Percentiles rank a stretch among this genome's conserved stretches.
Evolutionary conservation across 2,329 filamentous ascomycete species (phyloP).

Genomic region (Fonsecaea nubica): DNA sequence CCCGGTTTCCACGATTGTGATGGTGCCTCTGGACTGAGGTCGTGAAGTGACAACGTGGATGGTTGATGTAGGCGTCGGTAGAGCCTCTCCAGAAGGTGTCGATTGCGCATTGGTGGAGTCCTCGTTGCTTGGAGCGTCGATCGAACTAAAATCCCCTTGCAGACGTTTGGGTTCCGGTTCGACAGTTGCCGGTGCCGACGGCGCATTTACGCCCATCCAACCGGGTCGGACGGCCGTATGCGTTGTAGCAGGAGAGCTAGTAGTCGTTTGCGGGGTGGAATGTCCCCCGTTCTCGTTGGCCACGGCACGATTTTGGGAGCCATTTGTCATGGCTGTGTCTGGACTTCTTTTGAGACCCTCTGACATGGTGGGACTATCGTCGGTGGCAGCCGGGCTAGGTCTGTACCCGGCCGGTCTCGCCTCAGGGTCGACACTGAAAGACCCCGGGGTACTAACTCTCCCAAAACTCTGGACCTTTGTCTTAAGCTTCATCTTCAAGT

Average conservation of each 20-base stretch:
- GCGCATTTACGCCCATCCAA: slow-evolving; percentile 18
- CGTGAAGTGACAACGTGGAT: neutral
- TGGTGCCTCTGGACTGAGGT: neutral
- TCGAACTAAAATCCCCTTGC: slow-evolving; percentile 32
- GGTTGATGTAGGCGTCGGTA: slow-evolving; percentile 2
- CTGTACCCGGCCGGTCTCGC: slow-evolving; percentile 35
- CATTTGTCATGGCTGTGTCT: slow-evolving; percentile 21
- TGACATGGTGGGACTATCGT: slow-evolving; percentile 26
- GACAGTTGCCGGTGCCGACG: slow-evolving; percentile 4
- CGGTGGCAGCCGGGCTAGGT: slow-evolving; percentile 28
- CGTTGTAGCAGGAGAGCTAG: slow-evolving; percentile 12
- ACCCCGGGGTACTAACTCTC: slow-evolving; percentile 26
- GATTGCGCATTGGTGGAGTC: neutral
- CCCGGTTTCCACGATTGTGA: neutral
- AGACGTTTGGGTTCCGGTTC: slow-evolving; percentile 33
- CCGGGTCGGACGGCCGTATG: slow-evolving; percentile 18
- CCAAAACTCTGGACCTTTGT: slow-evolving; percentile 24
- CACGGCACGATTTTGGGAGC: slow-evolving; percentile 11
- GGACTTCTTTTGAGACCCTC: slow-evolving; percentile 28
- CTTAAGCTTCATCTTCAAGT: slow-evolving; percentile 39
- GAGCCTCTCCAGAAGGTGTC: slow-evolving; percentile 8
- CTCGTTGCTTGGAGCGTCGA: slow-evolving; percentile 5
- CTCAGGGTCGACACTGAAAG: slow-evolving; percentile 33
- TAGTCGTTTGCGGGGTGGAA: slow-evolving; percentile 10
- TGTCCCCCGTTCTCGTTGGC: slow-evolving; percentile 12